Base-by-base conservation (phyloP, 23 red algal genomes). In the Gracilaria caudata region DNA sequence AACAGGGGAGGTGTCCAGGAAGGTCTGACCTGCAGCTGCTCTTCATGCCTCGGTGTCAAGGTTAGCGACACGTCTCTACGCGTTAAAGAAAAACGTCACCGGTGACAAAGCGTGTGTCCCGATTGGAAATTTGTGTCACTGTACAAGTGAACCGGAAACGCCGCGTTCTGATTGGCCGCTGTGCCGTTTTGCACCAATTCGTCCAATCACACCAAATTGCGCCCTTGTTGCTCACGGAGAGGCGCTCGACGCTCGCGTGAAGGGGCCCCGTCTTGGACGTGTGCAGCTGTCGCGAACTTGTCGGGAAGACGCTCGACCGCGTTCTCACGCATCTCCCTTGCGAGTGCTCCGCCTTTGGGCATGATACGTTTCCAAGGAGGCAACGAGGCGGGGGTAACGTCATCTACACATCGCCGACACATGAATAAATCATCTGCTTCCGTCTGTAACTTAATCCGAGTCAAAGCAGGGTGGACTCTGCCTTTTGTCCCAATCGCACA, bases 51-150 rank as follows among this genome's bases (percentile, higher is more conserved):
- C n/a, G n/a, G n/a, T n/a, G n/a, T n/a, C n/a, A n/a, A n/a, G n/a
- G n/a, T n/a, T n/a, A n/a, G n/a, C n/a, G n/a, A n/a, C n/a, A n/a
- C n/a, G n/a, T n/a, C n/a, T n/a, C n/a, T n/a, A n/a, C n/a, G n/a
- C n/a, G n/a, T n/a, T n/a, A n/a, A n/a, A n/a, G 21, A 4, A 2
- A 30, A 30, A 66, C 61, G 61, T 66, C 61, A 66, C 30, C 61
- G 8, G 14, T 33, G 61, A 66, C 61, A 19, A 30, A 19, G 61
- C 29, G 14, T 17, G 21, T 10, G 4, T 30, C 36, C 28, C 61
- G 2, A 66, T 35, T 66, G 61, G 61, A 66, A 30, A 29, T 30
- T 37, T 66, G 61, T 66, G 61, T 66, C 61, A 37, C 26, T 37
- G 29, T 16, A 3, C 4, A n/a, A n/a, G n/a, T n/a, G n/a, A n/a